Evolutionary conservation across 2,329 filamentous ascomycete genomes (phyloP).

Genomic region (Fusarium euwallaceae): DNA sequence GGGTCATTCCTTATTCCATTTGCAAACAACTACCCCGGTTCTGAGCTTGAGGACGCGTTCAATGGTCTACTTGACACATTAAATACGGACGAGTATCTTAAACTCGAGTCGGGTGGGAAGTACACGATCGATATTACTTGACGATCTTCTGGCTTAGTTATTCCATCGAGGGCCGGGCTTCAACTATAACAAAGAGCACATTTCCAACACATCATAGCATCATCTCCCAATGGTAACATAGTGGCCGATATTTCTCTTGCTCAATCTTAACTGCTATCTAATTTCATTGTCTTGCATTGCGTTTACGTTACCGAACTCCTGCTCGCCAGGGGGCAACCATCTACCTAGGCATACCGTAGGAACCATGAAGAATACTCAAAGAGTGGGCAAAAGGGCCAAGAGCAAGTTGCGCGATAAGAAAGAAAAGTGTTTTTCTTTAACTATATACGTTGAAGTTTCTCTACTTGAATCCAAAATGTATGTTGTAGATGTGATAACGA

Average conservation of each 20-base stretch:
- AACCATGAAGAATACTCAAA: background rate
- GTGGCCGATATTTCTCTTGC: background rate
- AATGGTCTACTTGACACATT: too few species aligned
- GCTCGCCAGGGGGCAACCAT: fast-evolving
- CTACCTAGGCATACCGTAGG: background rate
- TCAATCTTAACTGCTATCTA: background rate
- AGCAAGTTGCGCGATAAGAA: background rate
- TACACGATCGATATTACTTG: too few species aligned
- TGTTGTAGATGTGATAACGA: background rate
- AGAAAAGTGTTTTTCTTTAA: background rate
- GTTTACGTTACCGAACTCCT: background rate
- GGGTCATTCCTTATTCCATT: too few species aligned
- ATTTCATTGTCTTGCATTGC: background rate
- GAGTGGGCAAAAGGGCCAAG: background rate
- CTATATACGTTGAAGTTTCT: background rate
- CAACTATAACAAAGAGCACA: too few species aligned
- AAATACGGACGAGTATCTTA: too few species aligned
- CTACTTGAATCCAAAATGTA: background rate
- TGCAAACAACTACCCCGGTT: too few species aligned
- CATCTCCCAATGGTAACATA: too few species aligned
- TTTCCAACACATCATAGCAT: too few species aligned
- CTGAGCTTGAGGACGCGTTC: too few species aligned
- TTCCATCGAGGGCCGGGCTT: too few species aligned
- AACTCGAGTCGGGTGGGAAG: too few species aligned
- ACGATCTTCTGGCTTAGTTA: too few species aligned